Base-by-base conservation (phyloP, 2,329 filamentous ascomycete genomes). In the Aulographum hederae region DNA sequence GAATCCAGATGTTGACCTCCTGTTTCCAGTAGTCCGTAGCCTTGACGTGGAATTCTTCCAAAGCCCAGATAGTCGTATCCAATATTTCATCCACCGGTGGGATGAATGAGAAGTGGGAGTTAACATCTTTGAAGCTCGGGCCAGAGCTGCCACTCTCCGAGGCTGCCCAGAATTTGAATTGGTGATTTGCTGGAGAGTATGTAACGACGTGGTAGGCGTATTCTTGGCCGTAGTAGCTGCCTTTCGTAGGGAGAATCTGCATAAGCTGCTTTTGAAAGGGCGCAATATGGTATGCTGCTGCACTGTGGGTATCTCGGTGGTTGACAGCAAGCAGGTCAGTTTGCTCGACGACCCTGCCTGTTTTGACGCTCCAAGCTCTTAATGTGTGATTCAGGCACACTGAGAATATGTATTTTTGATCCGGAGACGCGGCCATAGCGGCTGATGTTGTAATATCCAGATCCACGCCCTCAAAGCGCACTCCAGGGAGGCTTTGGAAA, bases 81-180 rank as follows among this genome's bases (percentile, higher is more conserved):
- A 64, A 56, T 15, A 64, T 44, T 25, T 61, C 57, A 33, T 63
- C 60, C 16, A 64, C 47, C 0, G 69, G 69, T 2, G 84, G 78
- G 17, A 76, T 63, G 19, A 89, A 60, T 10, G 65, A 59, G 5
- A 58, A 47, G 8, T 66, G 61, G 0, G 78, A 67, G 41, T 79
- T 84, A 15, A 81, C 57, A 42, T 91, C 81, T 38, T 72, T 67
- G 11, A 91, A 61, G 6, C 73, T 63, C 14, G 82, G 50, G 2
- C 58, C 61, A 40, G 55, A 40, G 42, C 57, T 39, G 43, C 77
- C 63, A 42, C 67, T 67, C 32, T 74, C 69, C 41, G 73, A 69
- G 13, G 78, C 68, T 32, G 69, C 69, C 81, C 85, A 98, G 48
- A 98, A 85, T 51, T 93, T 95, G 64, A 98, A 95, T 47, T 86